Percentiles rank a stretch among this genome's conserved stretches.
Conservation (phyloP, 768 basidiomycete species). For the Suillus americanus region DNA sequence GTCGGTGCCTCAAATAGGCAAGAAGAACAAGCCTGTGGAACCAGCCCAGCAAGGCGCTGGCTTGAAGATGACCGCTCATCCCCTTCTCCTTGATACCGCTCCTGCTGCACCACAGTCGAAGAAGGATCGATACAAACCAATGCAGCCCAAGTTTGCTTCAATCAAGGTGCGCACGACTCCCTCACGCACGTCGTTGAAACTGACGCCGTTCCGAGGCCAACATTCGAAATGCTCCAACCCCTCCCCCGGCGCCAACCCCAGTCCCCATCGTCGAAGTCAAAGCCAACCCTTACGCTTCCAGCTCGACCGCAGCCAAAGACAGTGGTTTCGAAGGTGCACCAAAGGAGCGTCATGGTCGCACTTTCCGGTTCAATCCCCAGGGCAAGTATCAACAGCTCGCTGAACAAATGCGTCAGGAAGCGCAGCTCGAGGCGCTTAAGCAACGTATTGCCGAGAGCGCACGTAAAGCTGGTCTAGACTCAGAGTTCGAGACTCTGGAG, state of each 20-base stretch:
- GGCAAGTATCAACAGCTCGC: constrained; percentile 85
- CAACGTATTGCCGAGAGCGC: constrained; percentile 91
- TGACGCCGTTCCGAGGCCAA: constrained; percentile 54
- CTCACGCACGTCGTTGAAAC: not conserved
- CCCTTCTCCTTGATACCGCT: constrained; percentile 68
- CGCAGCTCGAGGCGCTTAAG: constrained; percentile 87
- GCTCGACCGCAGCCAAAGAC: constrained; percentile 46
- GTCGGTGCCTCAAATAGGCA: constrained; percentile 54
- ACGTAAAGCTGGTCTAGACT: constrained; percentile 89
- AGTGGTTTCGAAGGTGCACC: constrained; percentile 73
- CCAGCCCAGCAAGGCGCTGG: constrained; percentile 78
- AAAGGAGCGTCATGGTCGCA: constrained; percentile 65
- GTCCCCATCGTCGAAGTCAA: constrained; percentile 41
- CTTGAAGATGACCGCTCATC: constrained; percentile 89
- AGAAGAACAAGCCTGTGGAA: constrained; percentile 56
- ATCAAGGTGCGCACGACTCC: constrained; percentile 61
- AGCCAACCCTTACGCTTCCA: constrained; percentile 78
- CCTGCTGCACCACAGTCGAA: constrained; percentile 64
- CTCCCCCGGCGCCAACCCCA: constrained; percentile 42
- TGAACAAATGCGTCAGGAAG: constrained; percentile 70
- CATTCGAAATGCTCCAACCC: constrained; percentile 68
- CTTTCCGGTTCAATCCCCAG: constrained; percentile 86
- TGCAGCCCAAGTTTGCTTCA: constrained; percentile 98
- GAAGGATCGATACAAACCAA: constrained; percentile 94
- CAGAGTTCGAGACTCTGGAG: constrained; percentile 89